These are phyloP conservation scores for Phytopythium mirpurense DNA, from an alignment of 352 stramenopile genomes.

Conservation along the genomic window DNA sequence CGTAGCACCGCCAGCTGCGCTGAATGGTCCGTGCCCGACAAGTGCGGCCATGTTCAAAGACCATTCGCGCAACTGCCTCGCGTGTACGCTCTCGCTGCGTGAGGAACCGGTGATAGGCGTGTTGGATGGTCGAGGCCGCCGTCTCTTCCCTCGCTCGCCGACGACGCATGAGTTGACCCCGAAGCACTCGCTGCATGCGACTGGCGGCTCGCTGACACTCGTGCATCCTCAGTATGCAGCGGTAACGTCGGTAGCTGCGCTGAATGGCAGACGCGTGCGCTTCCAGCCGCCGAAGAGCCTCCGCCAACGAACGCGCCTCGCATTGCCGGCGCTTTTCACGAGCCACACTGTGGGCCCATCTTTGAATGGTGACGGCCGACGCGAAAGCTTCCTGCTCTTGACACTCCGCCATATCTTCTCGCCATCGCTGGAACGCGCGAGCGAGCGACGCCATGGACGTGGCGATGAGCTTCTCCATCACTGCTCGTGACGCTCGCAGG, in stretches of 20 bases:
- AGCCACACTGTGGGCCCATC: slow-evolving; percentile 8
- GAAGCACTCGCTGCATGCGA: slow-evolving; percentile 20
- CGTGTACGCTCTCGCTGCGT: slow-evolving; percentile 1
- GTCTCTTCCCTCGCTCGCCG: slow-evolving; percentile 9
- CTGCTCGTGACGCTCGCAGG: slow-evolving; percentile 17
- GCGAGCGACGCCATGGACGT: slow-evolving; percentile 9
- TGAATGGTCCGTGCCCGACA: slow-evolving; percentile 23
- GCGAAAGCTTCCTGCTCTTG: slow-evolving; percentile 25
- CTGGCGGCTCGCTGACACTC: slow-evolving; percentile 13
- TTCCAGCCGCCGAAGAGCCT: slow-evolving; percentile 14
- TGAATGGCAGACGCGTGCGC: slow-evolving; percentile 33
- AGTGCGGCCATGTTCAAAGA: slow-evolving; percentile 9
- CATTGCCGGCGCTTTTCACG: neutral
- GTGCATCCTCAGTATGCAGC: slow-evolving; percentile 1
- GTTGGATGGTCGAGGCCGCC: slow-evolving; percentile 15
- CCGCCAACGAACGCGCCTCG: neutral
- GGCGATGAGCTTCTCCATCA: slow-evolving; percentile 24
- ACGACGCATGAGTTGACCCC: slow-evolving; percentile 6
- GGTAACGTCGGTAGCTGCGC: slow-evolving; percentile 19
- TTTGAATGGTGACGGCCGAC: slow-evolving; percentile 31
- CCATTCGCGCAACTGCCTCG: slow-evolving; percentile 4
- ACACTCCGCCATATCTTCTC: slow-evolving; percentile 10
- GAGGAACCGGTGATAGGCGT: slow-evolving; percentile 9
- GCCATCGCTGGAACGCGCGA: slow-evolving; percentile 18
- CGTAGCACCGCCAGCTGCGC: slow-evolving; percentile 23